These are phyloP conservation scores for Xylaria cubensis DNA, from an alignment of 495 filamentous ascomycete genomes.

Conservation along the genomic window DNA sequence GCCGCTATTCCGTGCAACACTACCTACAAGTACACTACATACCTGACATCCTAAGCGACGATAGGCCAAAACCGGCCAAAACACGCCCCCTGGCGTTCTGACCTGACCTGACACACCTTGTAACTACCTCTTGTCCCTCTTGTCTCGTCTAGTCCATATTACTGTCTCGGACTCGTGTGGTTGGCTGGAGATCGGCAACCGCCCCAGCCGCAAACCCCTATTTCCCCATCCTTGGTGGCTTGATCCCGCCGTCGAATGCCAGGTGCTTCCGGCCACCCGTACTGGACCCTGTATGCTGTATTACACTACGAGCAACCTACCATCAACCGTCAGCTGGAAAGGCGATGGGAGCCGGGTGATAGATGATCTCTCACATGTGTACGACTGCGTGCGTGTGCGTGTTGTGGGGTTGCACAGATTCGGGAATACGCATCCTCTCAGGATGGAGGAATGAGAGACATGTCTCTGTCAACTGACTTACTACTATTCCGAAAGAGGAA, in stretches of 20 bases:
- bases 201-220: constrained; percentile 22
- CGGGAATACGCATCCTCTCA: constrained; percentile 19
- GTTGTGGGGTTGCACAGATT: constrained; percentile 20
- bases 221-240: constrained; percentile 8
- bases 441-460: constrained; percentile 15
- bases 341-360: neutral
- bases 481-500: neutral
- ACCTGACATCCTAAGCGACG: neutral
- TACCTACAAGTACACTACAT: neutral
- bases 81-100: neutral
- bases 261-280: constrained; percentile 14
- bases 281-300: constrained; percentile 5
- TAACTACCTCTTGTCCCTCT: no score
- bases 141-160: constrained; percentile 1
- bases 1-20: constrained; percentile 6
- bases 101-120: constrained; percentile 18
- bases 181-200: constrained; percentile 14
- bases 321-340: constrained; percentile 6
- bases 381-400: constrained; percentile 6
- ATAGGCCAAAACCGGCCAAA: neutral
- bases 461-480: constrained; percentile 25
- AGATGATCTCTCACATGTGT: constrained; percentile 23
- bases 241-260: constrained; percentile 9
- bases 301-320: neutral
- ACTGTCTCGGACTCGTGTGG: constrained; percentile 12